These are phyloP conservation scores for Schwanniomyces yamadae DNA, from an alignment of 805 yeast species.

Conservation along the genomic window DNA sequence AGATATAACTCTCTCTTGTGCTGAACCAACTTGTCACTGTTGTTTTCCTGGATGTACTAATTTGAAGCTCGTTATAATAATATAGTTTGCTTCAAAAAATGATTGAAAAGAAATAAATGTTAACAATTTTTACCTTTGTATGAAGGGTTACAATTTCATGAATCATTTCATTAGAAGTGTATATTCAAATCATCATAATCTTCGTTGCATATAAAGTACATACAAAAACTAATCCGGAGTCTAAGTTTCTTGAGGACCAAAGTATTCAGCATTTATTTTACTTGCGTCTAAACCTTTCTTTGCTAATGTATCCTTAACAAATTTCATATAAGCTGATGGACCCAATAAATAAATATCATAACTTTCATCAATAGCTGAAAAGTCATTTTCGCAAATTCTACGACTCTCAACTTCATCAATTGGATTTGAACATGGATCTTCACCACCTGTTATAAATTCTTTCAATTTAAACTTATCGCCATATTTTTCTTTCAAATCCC, in stretches of 20 bases:
- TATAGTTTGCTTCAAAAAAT: too few species aligned
- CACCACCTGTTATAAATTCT: slow-evolving; percentile 21
- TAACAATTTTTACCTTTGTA: too few species aligned
- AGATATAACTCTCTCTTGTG: too few species aligned
- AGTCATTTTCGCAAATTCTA: slow-evolving; percentile 16
- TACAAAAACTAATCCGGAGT: too few species aligned
- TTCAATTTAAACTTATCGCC: slow-evolving; percentile 14
- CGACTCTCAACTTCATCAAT: slow-evolving; percentile 12
- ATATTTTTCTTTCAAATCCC: slow-evolving; percentile 13
- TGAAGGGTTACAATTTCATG: too few species aligned
- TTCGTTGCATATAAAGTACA: too few species aligned
- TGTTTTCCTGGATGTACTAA: too few species aligned
- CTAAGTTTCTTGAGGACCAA: slow-evolving; percentile 31
- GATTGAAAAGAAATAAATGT: too few species aligned
- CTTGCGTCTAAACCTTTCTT: slow-evolving; percentile 12
- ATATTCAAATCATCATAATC: too few species aligned
- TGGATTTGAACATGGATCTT: slow-evolving; percentile 1
- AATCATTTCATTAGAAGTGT: too few species aligned
- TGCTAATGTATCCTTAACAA: slow-evolving; percentile 21
- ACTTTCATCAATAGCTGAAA: slow-evolving; percentile 17
- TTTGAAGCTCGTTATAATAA: too few species aligned
- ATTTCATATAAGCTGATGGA: slow-evolving; percentile 32
- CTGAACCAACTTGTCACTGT: too few species aligned
- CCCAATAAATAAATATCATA: slow-evolving; percentile 34
- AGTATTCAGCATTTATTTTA: slow-evolving; percentile 26